Evolutionary conservation across 345 rosid genomes (phyloP).

Genomic region (Eucalyptus shirleyi): DNA sequence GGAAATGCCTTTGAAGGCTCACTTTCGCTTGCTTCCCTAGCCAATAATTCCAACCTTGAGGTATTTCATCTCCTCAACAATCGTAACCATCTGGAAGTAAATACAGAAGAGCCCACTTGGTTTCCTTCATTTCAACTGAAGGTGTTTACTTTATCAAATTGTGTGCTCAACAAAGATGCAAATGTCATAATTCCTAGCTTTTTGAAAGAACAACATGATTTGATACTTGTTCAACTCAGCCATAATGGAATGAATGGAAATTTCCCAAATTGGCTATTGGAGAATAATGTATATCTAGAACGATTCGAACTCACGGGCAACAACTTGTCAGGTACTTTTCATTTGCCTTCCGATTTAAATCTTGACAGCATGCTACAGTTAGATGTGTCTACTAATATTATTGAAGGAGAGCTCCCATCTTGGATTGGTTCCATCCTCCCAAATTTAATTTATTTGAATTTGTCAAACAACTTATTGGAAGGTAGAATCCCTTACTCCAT

Average conservation of each 20-base stretch:
- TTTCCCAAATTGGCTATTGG: slow-evolving; percentile 10
- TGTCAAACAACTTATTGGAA: not conserved
- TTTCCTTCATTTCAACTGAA: not conserved
- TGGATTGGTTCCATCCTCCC: not conserved
- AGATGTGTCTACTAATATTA: no score
- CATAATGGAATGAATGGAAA: not conserved
- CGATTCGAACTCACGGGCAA: not conserved
- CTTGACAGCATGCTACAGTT: no score
- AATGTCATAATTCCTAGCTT: not conserved
- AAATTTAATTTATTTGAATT: not conserved
- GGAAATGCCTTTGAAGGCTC: not conserved
- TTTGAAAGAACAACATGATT: not conserved
- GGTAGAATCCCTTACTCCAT: slow-evolving; percentile 8
- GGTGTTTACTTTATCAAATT: not conserved
- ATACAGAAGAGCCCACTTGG: not conserved
- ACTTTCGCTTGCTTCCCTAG: not conserved
- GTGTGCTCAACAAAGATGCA: not conserved
- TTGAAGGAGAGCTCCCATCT: no score
- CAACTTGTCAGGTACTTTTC: no score
- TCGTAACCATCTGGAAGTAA: not conserved
- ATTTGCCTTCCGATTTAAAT: no score
- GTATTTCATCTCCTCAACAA: not conserved
- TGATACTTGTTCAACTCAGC: not conserved
- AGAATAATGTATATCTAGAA: slow-evolving; percentile 2
- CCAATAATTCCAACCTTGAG: not conserved